Percentiles rank a stretch among this genome's conserved stretches.
Conservation (phyloP, 2,329 filamentous ascomycete genomes). For the Aspergillus arachidicola region DNA sequence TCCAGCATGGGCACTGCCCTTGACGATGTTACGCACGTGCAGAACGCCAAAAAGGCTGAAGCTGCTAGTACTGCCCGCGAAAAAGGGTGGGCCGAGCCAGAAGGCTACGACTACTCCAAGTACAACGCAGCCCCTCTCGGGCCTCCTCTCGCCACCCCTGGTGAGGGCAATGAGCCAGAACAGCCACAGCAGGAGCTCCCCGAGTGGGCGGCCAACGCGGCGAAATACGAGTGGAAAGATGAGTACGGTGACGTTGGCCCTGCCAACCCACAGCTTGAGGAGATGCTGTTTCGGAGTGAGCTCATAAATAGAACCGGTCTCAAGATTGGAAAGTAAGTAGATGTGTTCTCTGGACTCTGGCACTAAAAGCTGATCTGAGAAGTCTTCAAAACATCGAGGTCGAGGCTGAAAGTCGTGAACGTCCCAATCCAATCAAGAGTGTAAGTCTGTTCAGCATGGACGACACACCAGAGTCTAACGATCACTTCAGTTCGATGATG, state of each 20-base stretch:
- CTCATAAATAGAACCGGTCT: constrained; percentile 58
- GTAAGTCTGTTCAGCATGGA: constrained; percentile 44
- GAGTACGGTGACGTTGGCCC: constrained; percentile 87
- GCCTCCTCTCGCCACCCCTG: constrained; percentile 17
- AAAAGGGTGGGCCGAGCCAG: constrained; percentile 42
- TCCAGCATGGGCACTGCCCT: constrained; percentile 27
- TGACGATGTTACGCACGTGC: constrained; percentile 19
- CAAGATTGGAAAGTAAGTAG: constrained; percentile 64
- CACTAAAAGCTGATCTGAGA: constrained; percentile 9
- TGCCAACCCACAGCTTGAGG: constrained; percentile 68
- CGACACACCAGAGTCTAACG: background rate
- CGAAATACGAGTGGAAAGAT: constrained; percentile 79
- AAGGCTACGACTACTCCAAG: constrained; percentile 41
- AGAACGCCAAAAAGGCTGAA: constrained; percentile 30
- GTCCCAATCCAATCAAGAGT: constrained; percentile 51
- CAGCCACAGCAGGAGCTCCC: constrained; percentile 23
- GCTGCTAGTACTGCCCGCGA: constrained; percentile 36
- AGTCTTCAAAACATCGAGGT: constrained; percentile 55
- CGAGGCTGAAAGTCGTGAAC: constrained; percentile 51
- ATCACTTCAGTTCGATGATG: constrained; percentile 65
- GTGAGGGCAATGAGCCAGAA: constrained; percentile 17
- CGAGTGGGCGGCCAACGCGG: constrained; percentile 60
- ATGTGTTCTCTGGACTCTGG: background rate
- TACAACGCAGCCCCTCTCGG: constrained; percentile 23
- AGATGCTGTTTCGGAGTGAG: constrained; percentile 68